Evolutionary conservation across 768 basidiomycete genomes (phyloP).

Genomic region (Lactifluus hygrophoroides): DNA sequence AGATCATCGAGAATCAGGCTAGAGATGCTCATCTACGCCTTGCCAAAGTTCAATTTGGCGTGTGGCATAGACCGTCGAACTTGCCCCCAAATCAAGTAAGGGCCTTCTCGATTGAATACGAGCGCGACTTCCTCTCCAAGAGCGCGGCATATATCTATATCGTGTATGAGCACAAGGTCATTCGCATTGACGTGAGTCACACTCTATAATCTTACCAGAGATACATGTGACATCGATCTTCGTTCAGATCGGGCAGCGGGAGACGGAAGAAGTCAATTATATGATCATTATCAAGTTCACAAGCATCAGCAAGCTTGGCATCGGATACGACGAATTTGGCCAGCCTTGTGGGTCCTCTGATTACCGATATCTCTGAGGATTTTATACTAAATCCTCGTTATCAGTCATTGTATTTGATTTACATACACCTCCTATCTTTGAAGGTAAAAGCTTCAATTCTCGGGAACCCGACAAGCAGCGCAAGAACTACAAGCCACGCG

Average conservation of each 20-base stretch:
- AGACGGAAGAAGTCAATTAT: slow-evolving; percentile 8
- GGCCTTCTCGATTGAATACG: slow-evolving; percentile 63
- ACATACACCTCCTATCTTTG: slow-evolving; percentile 48
- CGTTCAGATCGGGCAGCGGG: slow-evolving; percentile 10
- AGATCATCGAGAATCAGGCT: slow-evolving; percentile 28
- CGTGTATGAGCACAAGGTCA: slow-evolving; percentile 59
- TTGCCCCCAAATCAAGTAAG: slow-evolving; percentile 17
- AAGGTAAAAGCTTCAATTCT: slow-evolving; percentile 49
- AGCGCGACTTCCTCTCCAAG: slow-evolving; percentile 36
- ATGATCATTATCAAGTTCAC: slow-evolving; percentile 13
- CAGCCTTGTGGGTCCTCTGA: slow-evolving; percentile 1
- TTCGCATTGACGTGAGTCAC: slow-evolving; percentile 47
- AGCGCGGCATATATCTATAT: slow-evolving; percentile 49
- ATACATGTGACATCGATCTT: neutral
- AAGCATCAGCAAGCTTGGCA: slow-evolving; percentile 13
- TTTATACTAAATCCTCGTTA: no score
- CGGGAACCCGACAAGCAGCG: slow-evolving; percentile 30
- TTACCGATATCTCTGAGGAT: no score
- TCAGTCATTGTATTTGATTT: slow-evolving; percentile 10
- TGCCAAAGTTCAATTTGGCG: slow-evolving; percentile 58
- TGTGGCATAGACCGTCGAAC: slow-evolving; percentile 34
- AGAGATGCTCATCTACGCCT: slow-evolving; percentile 42
- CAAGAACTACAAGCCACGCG: slow-evolving; percentile 34
- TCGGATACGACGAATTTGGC: slow-evolving; percentile 7
- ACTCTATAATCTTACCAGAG: neutral